These are phyloP conservation scores for Urochloa ruziziensis DNA, from an alignment of 176 grass and related monocot genomes.

Conservation along the genomic window DNA sequence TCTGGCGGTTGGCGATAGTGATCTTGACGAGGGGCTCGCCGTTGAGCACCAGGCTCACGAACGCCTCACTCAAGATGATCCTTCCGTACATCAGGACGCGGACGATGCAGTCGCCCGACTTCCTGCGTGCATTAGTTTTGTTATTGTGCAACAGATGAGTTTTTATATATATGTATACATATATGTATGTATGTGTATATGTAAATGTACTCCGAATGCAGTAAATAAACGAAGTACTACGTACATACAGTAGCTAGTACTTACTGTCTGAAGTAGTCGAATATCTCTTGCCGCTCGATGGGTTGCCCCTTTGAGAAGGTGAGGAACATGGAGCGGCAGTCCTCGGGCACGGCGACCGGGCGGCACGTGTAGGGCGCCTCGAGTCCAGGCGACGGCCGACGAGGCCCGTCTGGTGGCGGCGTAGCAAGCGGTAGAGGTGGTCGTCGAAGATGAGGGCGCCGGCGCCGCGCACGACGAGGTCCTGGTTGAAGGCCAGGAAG, in stretches of 20 bases:
- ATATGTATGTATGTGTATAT: neutral
- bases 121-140: too few relatives aligned
- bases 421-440: slow-evolving; percentile 11
- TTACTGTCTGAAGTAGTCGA: slow-evolving; percentile 61
- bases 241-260: too few relatives aligned
- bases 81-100: slow-evolving; percentile 51
- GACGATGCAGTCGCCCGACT: slow-evolving; percentile 42
- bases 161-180: neutral
- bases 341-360: neutral
- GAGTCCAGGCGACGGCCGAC: slow-evolving; percentile 6
- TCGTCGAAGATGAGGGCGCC: slow-evolving; percentile 64
- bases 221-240: too few relatives aligned
- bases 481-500: slow-evolving; percentile 58
- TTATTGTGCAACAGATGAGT: too few relatives aligned
- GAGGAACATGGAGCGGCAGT: slow-evolving; percentile 65
- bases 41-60: slow-evolving; percentile 36
- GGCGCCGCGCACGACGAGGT: slow-evolving; percentile 33
- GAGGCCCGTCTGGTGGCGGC: slow-evolving; percentile 1
- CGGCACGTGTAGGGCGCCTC: neutral
- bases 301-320: slow-evolving; percentile 54
- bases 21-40: slow-evolving; percentile 1
- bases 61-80: slow-evolving; percentile 38
- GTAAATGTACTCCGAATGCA: too few relatives aligned
- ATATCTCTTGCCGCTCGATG: slow-evolving; percentile 46
- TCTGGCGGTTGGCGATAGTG: neutral